Percentiles rank a stretch among this genome's conserved stretches.
Conservation (phyloP, 352 stramenopile genomes). For the Phytophthora multivora region DNA sequence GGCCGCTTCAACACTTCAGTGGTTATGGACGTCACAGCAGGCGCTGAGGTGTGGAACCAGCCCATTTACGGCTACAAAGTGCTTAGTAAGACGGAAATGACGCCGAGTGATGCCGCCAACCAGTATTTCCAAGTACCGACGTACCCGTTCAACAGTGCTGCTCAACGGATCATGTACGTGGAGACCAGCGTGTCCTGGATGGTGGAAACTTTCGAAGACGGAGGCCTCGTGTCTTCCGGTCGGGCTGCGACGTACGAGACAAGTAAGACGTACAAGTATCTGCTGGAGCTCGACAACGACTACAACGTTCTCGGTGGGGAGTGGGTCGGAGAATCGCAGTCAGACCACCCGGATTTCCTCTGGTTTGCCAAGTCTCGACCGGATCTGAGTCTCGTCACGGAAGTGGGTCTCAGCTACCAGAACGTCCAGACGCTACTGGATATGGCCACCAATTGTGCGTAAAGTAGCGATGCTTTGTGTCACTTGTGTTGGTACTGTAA, state of each 20-base stretch:
- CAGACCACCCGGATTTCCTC: conserved; percentile 49
- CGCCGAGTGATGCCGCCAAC: conserved; percentile 33
- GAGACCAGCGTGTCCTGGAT: conserved; percentile 54
- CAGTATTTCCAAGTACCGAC: conserved; percentile 37
- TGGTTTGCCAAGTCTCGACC: conserved; percentile 37
- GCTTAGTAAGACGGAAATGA: conserved; percentile 37
- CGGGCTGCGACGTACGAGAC: conserved; percentile 28
- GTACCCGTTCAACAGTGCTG: conserved; percentile 57
- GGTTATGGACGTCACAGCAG: conserved; percentile 47
- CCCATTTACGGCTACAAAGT: conserved; percentile 59
- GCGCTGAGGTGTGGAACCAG: conserved; percentile 62
- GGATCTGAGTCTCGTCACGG: conserved; percentile 30
- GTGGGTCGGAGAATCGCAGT: conserved; percentile 38
- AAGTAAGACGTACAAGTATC: conserved; percentile 41
- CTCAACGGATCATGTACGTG: conserved; percentile 46
- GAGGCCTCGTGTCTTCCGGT: conserved; percentile 35
- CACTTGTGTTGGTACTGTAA: not conserved
- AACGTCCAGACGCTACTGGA: conserved; percentile 33
- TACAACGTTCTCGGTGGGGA: conserved; percentile 50
- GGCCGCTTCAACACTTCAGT: conserved; percentile 44
- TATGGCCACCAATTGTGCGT: conserved; percentile 29
- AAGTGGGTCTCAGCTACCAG: conserved; percentile 38
- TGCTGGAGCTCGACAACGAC: conserved; percentile 45
- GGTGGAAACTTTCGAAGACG: conserved; percentile 45
- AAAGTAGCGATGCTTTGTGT: conserved; percentile 1